phyloP scores from a whole-genome alignment of 495 filamentous ascomycete species.

The Tuber calosporum region DNA sequence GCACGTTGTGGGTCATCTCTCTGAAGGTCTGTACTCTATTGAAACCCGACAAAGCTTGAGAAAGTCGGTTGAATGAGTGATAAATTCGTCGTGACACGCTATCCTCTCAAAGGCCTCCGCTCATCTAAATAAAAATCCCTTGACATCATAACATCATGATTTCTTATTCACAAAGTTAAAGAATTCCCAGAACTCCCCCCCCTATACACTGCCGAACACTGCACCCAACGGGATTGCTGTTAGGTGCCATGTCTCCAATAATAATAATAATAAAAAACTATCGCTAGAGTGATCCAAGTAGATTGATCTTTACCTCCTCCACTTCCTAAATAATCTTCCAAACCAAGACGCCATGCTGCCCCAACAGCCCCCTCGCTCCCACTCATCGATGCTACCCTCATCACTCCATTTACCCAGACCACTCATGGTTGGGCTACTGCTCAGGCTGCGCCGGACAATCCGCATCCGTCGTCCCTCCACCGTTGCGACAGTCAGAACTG shows the following conservation, averaged over 20 bases:
- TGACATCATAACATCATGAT: background rate
- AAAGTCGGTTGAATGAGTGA: too few species aligned
- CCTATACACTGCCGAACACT: background rate
- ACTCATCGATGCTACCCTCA: background rate
- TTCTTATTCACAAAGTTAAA: background rate
- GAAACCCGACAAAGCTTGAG: too few species aligned
- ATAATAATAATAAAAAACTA: background rate
- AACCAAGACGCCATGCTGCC: background rate
- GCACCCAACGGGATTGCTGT: background rate
- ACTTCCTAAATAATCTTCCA: background rate
- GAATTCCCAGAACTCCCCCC: background rate
- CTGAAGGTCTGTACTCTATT: too few species aligned
- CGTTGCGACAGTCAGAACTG: constrained; percentile 26
- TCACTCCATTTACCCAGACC: constrained; percentile 5
- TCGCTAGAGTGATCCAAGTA: background rate
- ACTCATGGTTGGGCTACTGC: constrained; percentile 4
- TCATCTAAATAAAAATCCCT: background rate
- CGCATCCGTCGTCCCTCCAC: constrained; percentile 30
- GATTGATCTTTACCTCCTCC: background rate
- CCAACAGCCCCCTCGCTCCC: constrained; percentile 1
- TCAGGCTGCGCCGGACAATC: constrained; percentile 3
- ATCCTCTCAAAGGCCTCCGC: too few species aligned
- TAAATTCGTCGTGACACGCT: too few species aligned
- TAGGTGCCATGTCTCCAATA: background rate
- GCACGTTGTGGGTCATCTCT: too few species aligned